Evolutionary conservation across 805 yeast genomes (phyloP), one percentile per base, ranked within the genome.

Genomic region (Schwanniomyces polymorphus): DNA sequence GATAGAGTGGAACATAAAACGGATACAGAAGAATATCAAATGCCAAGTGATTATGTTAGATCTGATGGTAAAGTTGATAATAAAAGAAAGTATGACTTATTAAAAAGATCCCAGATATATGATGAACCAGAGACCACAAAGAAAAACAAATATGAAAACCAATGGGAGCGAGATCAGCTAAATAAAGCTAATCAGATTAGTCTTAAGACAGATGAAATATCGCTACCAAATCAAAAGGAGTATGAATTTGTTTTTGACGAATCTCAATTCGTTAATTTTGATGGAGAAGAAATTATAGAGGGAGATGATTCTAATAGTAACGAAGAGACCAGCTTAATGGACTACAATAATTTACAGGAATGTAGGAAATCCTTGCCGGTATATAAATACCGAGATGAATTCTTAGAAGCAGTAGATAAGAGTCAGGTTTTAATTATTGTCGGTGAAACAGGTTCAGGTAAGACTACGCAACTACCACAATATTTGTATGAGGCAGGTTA

Each of bases 361-460:
- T 79, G 82, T 1, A 67, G 92, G 43, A 78, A 75, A 55, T 80
- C 88, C 0, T 71, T 91, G 14, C 97, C 97, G 0, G 96, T 91
- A 1, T 90, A 74, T 56, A 67, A 75, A 43, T 85, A 79, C 56
- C 70, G 91, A 40, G 70, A 77, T 2, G 75, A 80, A 28, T 75
- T 91, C 14, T 63, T 91, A 27, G 70, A 74, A 0, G 84, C 88
- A 0, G 76, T 91, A 8, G 61, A 65, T 21, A 68, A 77, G 25
- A 76, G 86, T 55, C 96, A 88, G 60, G 82, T 85, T 0, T 55
- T 88, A 31, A 83, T 88, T 37, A 81, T 88, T 27, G 92, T 88
- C 34, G 95, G 95, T 48, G 95, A 88, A 61, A 88, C 96, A 0
- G 96, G 97, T 39, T 91, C 97, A 0, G 97, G 97, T 58, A 91